Percentiles rank a stretch among this genome's conserved stretches.
Evolutionary conservation across 2,329 filamentous ascomycete species (phyloP).

Genomic region (Botrytis squamosa): DNA sequence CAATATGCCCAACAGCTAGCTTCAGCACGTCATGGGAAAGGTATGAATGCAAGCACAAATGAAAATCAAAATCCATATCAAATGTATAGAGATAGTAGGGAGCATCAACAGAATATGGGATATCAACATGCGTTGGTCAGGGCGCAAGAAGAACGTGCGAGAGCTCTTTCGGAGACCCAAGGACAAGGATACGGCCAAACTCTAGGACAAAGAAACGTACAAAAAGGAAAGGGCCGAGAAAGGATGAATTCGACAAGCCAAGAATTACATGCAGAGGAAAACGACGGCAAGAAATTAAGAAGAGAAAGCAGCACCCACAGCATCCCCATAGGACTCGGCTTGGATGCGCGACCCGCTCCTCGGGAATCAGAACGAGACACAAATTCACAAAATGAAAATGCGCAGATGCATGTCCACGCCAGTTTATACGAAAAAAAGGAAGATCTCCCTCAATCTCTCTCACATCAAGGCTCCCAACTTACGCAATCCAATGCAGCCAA

Average conservation of each 20-base stretch:
- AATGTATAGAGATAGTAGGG: background rate
- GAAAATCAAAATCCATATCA: conserved; percentile 1
- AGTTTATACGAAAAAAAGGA: background rate
- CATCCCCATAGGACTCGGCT: background rate
- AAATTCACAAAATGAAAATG: background rate
- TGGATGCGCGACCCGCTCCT: background rate
- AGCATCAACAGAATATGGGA: conserved; percentile 9
- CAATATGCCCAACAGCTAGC: background rate
- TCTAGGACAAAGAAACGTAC: background rate
- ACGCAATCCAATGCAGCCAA: background rate
- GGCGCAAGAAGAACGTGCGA: background rate
- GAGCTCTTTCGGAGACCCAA: background rate
- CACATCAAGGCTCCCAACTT: background rate
- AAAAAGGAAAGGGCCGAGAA: background rate
- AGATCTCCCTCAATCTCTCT: too few species aligned
- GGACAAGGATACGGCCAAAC: background rate
- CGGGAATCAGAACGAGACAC: background rate
- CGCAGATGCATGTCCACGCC: background rate
- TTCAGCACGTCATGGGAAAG: background rate
- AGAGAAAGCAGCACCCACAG: background rate
- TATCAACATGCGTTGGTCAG: background rate
- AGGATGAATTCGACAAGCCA: background rate
- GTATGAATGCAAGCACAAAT: background rate
- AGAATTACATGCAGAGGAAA: background rate
- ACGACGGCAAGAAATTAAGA: too few species aligned